phyloP scores from a whole-genome alignment of 2,329 filamentous ascomycete species.

The Botrytis cinerea region DNA sequence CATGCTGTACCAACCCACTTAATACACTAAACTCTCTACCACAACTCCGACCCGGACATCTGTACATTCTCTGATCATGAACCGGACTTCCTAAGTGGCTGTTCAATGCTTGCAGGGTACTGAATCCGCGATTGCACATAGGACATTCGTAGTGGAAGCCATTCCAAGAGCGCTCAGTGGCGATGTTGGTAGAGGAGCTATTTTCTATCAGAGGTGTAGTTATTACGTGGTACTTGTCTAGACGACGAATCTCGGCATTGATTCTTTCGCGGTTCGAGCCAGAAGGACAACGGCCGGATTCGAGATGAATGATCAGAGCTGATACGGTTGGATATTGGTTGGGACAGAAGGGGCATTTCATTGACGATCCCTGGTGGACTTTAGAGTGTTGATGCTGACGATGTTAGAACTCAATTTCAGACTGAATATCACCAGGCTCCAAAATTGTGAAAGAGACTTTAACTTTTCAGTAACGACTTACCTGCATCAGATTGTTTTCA shows the following conservation, averaged over 20 bases:
- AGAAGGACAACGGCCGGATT: constrained; percentile 51
- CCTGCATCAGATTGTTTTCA: constrained; percentile 34
- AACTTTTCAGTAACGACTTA: constrained; percentile 8
- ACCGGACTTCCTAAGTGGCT: constrained; percentile 56
- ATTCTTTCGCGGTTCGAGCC: constrained; percentile 52
- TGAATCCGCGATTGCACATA: constrained; percentile 53
- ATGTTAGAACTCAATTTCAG: neutral
- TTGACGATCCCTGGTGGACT: constrained; percentile 48
- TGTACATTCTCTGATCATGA: constrained; percentile 49
- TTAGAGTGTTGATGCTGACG: constrained; percentile 57
- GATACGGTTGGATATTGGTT: constrained; percentile 50
- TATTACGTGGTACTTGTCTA: constrained; percentile 52
- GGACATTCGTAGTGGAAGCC: constrained; percentile 53
- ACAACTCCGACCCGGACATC: constrained; percentile 31
- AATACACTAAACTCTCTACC: constrained; percentile 31
- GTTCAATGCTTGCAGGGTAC: constrained; percentile 44
- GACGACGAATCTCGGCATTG: constrained; percentile 47
- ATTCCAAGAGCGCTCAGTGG: constrained; percentile 49
- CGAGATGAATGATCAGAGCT: constrained; percentile 61
- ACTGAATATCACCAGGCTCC: neutral
- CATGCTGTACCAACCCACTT: constrained; percentile 35
- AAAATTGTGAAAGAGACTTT: neutral
- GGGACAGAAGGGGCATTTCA: constrained; percentile 59
- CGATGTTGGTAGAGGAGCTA: constrained; percentile 40
- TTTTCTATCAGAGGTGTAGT: constrained; percentile 50